These are phyloP conservation scores for Candida taoyuanica DNA, from an alignment of 805 yeast species.

Conservation along the genomic window DNA sequence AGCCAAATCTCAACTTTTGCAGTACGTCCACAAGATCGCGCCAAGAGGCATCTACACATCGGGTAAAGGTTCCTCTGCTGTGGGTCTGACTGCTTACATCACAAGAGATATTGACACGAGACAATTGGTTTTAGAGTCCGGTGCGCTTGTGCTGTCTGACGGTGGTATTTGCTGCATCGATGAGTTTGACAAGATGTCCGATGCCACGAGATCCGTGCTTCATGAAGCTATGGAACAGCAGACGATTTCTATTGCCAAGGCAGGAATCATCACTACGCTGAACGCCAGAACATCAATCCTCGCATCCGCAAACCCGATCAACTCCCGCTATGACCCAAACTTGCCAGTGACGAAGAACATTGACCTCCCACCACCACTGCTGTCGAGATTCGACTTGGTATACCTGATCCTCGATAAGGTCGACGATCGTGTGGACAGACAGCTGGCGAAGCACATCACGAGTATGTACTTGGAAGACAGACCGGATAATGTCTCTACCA, in stretches of 20 bases:
- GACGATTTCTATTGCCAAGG: conserved; percentile 96
- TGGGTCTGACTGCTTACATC: conserved; percentile 95
- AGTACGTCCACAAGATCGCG: conserved; percentile 94
- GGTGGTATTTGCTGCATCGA: conserved; percentile 99
- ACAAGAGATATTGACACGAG: conserved; percentile 92
- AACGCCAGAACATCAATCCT: conserved; percentile 94
- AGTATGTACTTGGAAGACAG: conserved; percentile 86
- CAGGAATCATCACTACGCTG: conserved; percentile 94
- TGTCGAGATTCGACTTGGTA: conserved; percentile 93
- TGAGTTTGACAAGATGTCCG: conserved; percentile 97
- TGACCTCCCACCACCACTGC: conserved; percentile 92
- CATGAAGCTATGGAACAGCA: conserved; percentile 99
- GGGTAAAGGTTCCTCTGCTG: conserved; percentile 99
- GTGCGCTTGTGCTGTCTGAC: conserved; percentile 93
- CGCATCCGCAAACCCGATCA: conserved; percentile 96
- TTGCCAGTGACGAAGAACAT: conserved; percentile 93
- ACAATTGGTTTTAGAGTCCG: conserved; percentile 90
- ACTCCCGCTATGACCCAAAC: conserved; percentile 91
- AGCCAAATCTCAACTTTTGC: conserved; percentile 88
- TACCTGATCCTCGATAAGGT: conserved; percentile 90
- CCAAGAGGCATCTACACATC: conserved; percentile 98
- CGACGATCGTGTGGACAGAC: conserved; percentile 78
- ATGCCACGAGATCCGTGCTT: conserved; percentile 86
- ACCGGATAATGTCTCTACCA: conserved; percentile 64
- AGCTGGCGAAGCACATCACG: conserved; percentile 86